A percentile compares a stretch with the other conserved stretches of the same genome.
These are phyloP conservation scores for Tilletiaria anomala DNA, from an alignment of 1,284 basidiomycete genomes.

Conservation along the genomic window DNA sequence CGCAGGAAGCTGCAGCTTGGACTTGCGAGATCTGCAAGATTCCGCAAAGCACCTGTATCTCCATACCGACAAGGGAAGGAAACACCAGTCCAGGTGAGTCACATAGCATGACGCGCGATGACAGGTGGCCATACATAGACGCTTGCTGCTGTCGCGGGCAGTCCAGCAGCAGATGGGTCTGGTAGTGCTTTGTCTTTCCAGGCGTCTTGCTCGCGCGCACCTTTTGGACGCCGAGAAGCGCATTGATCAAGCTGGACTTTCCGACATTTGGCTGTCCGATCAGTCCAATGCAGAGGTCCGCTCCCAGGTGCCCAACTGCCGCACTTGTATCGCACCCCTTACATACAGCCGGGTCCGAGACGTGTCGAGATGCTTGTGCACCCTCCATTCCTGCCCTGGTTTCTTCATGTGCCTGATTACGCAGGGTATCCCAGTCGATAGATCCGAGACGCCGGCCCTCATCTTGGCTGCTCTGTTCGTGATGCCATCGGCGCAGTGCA, in stretches of 20 bases:
- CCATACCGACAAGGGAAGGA: conserved; percentile 41
- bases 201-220: conserved; percentile 77
- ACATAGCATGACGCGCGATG: conserved; percentile 16
- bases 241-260: conserved; percentile 79
- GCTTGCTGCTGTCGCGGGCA: no score
- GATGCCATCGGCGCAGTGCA: no score
- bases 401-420: no score
- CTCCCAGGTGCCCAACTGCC: no score
- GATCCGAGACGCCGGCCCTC: no score
- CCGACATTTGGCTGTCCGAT: conserved; percentile 75
- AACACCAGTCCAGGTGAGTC: conserved; percentile 48
- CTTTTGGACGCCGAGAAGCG: conserved; percentile 63
- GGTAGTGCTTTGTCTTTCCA: conserved; percentile 88
- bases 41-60: conserved; percentile 53
- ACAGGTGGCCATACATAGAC: no score
- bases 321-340: no score
- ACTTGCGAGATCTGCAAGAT: conserved; percentile 71
- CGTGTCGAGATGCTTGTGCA: conserved; percentile 54
- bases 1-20: conserved; percentile 61
- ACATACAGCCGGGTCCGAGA: no score
- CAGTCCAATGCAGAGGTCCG: conserved; percentile 19
- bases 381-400: no score
- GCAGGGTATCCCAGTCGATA: no score
- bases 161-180: conserved; percentile 71
- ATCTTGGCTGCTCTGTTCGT: no score